Conservation (phyloP, 192 early-diverging fungal species). For the Radiomyces spectabilis region DNA sequence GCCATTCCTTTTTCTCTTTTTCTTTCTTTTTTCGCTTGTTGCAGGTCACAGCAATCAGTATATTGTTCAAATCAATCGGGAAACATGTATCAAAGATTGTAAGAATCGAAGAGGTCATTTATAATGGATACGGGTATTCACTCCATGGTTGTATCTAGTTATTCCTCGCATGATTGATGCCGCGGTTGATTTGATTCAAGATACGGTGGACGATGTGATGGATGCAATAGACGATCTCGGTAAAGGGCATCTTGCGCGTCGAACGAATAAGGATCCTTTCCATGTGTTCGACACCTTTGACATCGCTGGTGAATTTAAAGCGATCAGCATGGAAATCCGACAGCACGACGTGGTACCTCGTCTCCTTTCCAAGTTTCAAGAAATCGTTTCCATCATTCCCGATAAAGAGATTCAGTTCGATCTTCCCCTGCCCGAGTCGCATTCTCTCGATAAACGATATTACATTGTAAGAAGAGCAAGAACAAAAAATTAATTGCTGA, state of each 20-base stretch:
- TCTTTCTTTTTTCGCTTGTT: neutral
- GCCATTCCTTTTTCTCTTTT: neutral
- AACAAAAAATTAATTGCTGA: neutral
- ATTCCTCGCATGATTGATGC: slow-evolving; percentile 7
- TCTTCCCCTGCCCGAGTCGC: slow-evolving; percentile 1
- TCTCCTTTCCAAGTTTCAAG: slow-evolving; percentile 1
- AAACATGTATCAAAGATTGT: neutral
- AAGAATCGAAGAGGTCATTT: too few species aligned
- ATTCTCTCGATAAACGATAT: slow-evolving; percentile 2
- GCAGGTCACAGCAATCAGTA: neutral
- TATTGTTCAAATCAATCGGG: neutral
- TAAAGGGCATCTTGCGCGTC: neutral
- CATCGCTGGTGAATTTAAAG: slow-evolving; percentile 4
- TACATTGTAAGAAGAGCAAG: slow-evolving; percentile 1
- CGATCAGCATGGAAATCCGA: slow-evolving; percentile 3
- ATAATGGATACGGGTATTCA: too few species aligned
- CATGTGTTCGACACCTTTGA: slow-evolving; percentile 13
- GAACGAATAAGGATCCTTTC: slow-evolving; percentile 2
- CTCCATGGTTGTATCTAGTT: too few species aligned
- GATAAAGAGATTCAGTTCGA: slow-evolving; percentile 14
- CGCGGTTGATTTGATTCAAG: slow-evolving; percentile 1
- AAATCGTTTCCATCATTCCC: slow-evolving; percentile 12
- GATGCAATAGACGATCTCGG: neutral
- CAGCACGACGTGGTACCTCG: neutral
- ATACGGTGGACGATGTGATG: neutral